A percentile compares a stretch with the other conserved stretches of the same genome.
Conservation (phyloP, 1,139 yeast species). For the Taphrina pruni region DNA sequence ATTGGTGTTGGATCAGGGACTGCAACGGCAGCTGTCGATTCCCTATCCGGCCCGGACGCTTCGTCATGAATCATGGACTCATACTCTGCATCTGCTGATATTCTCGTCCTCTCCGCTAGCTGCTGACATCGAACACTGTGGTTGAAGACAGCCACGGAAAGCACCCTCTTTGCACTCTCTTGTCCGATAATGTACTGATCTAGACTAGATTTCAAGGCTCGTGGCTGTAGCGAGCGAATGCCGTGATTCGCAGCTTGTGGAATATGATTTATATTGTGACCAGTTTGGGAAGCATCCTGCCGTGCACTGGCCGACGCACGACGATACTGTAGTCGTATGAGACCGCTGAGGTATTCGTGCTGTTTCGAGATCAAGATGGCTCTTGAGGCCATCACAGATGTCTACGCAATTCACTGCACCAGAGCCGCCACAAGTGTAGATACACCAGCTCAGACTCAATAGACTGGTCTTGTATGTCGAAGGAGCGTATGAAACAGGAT, state of each 20-base stretch:
- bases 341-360: not conserved
- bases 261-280: constrained; percentile 9
- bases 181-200: constrained; percentile 62
- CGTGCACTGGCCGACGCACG: constrained; percentile 20
- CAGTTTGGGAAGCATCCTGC: constrained; percentile 6
- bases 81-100: constrained; percentile 31
- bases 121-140: constrained; percentile 57
- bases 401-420: not conserved
- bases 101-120: constrained; percentile 25
- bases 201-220: constrained; percentile 54
- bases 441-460: not conserved
- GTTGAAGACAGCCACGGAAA: constrained; percentile 64
- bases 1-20: constrained; percentile 13
- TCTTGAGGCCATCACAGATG: not conserved
- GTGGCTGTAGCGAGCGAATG: constrained; percentile 50
- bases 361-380: not conserved
- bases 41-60: constrained; percentile 39
- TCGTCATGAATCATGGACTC: constrained; percentile 35
- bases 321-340: not conserved
- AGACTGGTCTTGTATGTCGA: no score
- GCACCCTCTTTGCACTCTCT: constrained; percentile 59
- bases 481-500: no score
- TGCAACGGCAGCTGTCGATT: not conserved
- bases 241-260: not conserved
- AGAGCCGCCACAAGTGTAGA: not conserved